A percentile compares a stretch with the other conserved stretches of the same genome.
Conservation (phyloP, 768 basidiomycete species). For the Auricularia heimuer region DNA sequence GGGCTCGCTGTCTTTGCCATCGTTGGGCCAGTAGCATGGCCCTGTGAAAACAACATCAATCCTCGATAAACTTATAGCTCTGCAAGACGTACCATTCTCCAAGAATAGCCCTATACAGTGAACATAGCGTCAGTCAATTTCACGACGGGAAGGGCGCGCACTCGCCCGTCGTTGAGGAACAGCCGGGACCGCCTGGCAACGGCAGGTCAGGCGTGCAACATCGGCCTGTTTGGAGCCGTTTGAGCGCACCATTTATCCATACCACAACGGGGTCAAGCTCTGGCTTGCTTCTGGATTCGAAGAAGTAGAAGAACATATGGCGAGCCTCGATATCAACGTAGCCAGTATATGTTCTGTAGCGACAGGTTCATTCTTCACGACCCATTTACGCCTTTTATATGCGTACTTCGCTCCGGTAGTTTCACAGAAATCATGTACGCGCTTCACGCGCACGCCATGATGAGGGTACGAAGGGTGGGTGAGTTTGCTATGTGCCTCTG, state of each 20-base stretch:
- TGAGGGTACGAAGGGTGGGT: slow-evolving; percentile 3
- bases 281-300: slow-evolving; percentile 18
- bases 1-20: slow-evolving; percentile 9
- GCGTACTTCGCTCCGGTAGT: background rate
- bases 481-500: background rate
- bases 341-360: slow-evolving; percentile 9
- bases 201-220: no score
- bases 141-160: background rate
- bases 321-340: slow-evolving; percentile 10
- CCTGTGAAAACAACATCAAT: slow-evolving; percentile 1
- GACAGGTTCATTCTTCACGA: background rate
- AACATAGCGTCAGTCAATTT: background rate
- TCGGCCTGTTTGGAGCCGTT: no score
- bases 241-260: slow-evolving; percentile 17
- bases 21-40: slow-evolving; percentile 16
- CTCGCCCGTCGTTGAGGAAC: background rate
- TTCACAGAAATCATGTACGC: slow-evolving; percentile 7
- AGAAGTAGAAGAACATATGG: slow-evolving; percentile 17
- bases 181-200: background rate
- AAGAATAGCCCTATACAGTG: slow-evolving; percentile 16
- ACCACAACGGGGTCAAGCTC: slow-evolving; percentile 18
- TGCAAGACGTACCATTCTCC: slow-evolving; percentile 6
- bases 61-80: background rate
- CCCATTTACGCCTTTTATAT: background rate
- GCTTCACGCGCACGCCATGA: slow-evolving; percentile 7